phyloP scores from a whole-genome alignment of 306 rosid species.

The Inga laurina region DNA sequence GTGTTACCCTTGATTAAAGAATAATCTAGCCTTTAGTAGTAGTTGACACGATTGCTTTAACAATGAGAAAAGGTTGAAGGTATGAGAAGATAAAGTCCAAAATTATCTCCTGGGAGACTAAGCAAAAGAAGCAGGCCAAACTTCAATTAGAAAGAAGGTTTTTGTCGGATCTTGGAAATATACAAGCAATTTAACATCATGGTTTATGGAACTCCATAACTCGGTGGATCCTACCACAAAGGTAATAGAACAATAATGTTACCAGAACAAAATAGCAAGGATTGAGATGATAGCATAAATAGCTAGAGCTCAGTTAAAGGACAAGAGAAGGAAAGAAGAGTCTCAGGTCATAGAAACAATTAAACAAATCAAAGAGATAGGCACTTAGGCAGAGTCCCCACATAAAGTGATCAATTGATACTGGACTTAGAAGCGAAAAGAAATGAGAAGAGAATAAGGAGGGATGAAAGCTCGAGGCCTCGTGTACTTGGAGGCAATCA shows the following conservation, averaged over 20 bases:
- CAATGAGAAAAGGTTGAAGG: slow-evolving; percentile 45
- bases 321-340: slow-evolving; percentile 57
- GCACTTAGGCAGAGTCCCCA: slow-evolving; percentile 49
- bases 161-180: slow-evolving; percentile 1
- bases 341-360: slow-evolving; percentile 48
- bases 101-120: slow-evolving; percentile 66
- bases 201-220: slow-evolving; percentile 37
- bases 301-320: slow-evolving; percentile 65
- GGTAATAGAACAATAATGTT: slow-evolving; percentile 45
- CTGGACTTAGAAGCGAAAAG: too few relatives aligned
- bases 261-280: slow-evolving; percentile 53
- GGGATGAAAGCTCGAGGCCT: too few relatives aligned
- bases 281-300: slow-evolving; percentile 55
- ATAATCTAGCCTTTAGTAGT: too few relatives aligned
- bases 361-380: slow-evolving; percentile 39
- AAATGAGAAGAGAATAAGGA: too few relatives aligned
- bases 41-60: neutral
- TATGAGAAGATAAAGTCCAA: slow-evolving; percentile 56
- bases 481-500: too few relatives aligned
- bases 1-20: neutral
- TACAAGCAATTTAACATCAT: neutral
- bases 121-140: too few relatives aligned
- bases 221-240: slow-evolving; percentile 49
- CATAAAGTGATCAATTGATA: too few relatives aligned
- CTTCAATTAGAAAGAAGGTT: slow-evolving; percentile 75